Conservation (phyloP, 2,329 filamentous ascomycete genomes). For the Aspergillus fumigatus region DNA sequence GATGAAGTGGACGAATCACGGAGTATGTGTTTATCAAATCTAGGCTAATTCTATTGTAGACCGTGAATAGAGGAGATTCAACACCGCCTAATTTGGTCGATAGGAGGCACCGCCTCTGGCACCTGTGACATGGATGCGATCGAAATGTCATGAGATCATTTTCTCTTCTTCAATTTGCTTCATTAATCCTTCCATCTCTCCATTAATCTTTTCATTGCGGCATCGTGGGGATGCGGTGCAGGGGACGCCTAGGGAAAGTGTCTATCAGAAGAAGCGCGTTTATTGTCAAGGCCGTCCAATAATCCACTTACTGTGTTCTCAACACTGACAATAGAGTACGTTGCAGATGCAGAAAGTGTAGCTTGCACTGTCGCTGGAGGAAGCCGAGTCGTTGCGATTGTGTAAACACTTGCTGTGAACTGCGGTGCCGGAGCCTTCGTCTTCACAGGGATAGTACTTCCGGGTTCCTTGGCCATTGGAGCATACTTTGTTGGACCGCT, state of each 20-base stretch:
- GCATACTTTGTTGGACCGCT: slow-evolving; percentile 55
- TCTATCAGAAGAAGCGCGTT: not conserved
- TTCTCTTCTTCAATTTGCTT: not conserved
- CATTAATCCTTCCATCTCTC: slow-evolving; percentile 55
- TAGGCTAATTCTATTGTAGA: not conserved
- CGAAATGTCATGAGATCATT: not conserved
- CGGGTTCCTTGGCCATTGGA: slow-evolving; percentile 57
- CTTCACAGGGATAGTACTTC: slow-evolving; percentile 55
- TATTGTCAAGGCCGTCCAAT: not conserved
- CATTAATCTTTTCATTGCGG: slow-evolving; percentile 52
- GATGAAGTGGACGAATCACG: not conserved
- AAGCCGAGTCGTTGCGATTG: slow-evolving; percentile 49
- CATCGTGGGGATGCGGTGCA: slow-evolving; percentile 47
- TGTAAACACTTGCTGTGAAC: slow-evolving; percentile 53
- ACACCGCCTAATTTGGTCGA: not conserved
- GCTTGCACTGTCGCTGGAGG: slow-evolving; percentile 43
- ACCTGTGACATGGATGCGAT: not conserved
- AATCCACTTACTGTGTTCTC: slow-evolving; percentile 55
- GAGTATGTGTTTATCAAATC: not conserved
- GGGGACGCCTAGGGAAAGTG: slow-evolving; percentile 46
- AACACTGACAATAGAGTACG: slow-evolving; percentile 47
- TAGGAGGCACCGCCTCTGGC: not conserved
- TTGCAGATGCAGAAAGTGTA: slow-evolving; percentile 49
- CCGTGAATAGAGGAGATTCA: not conserved
- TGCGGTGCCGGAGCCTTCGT: slow-evolving; percentile 47